A percentile compares a stretch with the other conserved stretches of the same genome.
phyloP scores from a whole-genome alignment of 1,284 basidiomycete genomes.

The Cryptococcus deneoformans region DNA sequence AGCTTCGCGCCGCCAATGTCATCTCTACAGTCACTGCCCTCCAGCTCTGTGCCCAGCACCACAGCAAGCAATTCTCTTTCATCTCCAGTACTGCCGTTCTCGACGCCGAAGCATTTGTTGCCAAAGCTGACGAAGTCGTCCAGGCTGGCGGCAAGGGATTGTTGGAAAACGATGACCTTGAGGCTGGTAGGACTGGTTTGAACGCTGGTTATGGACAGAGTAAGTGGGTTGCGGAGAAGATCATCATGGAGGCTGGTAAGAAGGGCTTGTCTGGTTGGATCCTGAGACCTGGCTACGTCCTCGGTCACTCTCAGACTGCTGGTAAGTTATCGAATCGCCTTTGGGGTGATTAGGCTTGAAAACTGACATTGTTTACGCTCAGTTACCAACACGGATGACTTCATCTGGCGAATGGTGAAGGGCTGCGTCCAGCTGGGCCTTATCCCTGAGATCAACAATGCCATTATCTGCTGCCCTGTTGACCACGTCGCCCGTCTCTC shows the following conservation, averaged over 20 bases:
- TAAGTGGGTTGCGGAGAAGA: slow-evolving; percentile 98
- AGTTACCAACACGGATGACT: slow-evolving; percentile 99
- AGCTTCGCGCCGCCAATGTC: slow-evolving; percentile 78
- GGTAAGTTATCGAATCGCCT: slow-evolving; percentile 55
- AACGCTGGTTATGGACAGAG: slow-evolving; percentile 95
- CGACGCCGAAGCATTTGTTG: slow-evolving; percentile 70
- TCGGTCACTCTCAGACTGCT: slow-evolving; percentile 84
- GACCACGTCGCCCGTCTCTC: slow-evolving; percentile 90
- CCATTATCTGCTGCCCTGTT: slow-evolving; percentile 97
- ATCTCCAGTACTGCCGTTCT: slow-evolving; percentile 63
- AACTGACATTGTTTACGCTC: slow-evolving; percentile 5
- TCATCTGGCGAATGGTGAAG: slow-evolving; percentile 97
- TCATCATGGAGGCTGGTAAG: slow-evolving; percentile 85
- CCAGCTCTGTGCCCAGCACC: slow-evolving; percentile 68
- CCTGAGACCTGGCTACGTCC: slow-evolving; percentile 91
- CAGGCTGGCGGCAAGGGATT: slow-evolving; percentile 62
- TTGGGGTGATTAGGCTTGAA: not conserved
- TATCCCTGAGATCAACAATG: slow-evolving; percentile 97
- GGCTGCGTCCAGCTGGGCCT: slow-evolving; percentile 95
- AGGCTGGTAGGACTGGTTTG: slow-evolving; percentile 71
- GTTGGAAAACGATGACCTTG: slow-evolving; percentile 86
- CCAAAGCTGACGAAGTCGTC: slow-evolving; percentile 62
- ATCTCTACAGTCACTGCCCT: slow-evolving; percentile 81
- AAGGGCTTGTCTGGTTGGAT: slow-evolving; percentile 86
- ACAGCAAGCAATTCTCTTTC: slow-evolving; percentile 82